Conservation (phyloP, 2,329 filamentous ascomycete species). For the Tolypocladium amazonense region DNA sequence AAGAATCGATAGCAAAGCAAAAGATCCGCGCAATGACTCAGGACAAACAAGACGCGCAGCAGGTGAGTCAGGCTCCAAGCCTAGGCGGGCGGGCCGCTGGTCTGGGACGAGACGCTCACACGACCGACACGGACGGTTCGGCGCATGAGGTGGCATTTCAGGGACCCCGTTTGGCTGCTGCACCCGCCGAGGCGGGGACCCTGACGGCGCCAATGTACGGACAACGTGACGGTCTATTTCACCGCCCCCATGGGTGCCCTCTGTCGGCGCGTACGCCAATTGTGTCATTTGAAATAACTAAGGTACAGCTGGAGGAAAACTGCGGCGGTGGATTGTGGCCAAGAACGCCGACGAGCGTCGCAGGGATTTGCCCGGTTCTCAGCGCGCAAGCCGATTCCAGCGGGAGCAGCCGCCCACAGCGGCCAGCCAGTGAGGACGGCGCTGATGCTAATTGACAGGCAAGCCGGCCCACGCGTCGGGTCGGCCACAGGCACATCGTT, state of each 20-base stretch:
- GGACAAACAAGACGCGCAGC: background rate
- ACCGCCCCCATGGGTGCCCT: background rate
- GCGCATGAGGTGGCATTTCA: background rate
- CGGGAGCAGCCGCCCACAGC: slow-evolving; percentile 1
- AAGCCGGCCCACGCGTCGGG: background rate
- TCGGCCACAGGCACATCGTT: slow-evolving; percentile 11
- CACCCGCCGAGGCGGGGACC: background rate
- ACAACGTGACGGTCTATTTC: background rate
- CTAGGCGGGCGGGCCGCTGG: background rate
- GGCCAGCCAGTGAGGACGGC: background rate
- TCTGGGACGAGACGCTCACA: background rate
- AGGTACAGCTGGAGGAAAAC: background rate
- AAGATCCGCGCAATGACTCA: background rate
- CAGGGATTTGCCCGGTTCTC: background rate
- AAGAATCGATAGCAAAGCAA: background rate
- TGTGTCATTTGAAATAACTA: background rate
- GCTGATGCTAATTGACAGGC: background rate
- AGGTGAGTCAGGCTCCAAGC: background rate
- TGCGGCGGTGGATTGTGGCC: background rate
- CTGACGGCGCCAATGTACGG: background rate
- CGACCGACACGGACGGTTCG: background rate
- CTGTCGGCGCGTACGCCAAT: background rate
- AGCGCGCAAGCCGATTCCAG: background rate
- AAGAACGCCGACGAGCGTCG: background rate
- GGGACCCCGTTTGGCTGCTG: background rate